Conservation (phyloP, 495 filamentous ascomycete genomes). For the Neurospora discreta region DNA sequence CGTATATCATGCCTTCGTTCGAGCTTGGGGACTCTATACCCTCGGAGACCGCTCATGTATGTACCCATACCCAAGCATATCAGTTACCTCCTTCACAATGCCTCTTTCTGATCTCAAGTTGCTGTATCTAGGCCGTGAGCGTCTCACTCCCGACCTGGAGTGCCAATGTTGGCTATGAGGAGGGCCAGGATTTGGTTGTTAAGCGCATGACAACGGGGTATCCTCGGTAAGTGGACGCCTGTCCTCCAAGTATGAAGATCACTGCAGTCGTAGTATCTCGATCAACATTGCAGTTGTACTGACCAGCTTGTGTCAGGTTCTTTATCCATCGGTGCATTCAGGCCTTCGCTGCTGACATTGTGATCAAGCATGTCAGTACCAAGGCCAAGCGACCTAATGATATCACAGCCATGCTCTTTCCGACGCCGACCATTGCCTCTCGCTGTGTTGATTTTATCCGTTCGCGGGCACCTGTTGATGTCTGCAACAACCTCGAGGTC, state of each 20-base stretch:
- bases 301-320: conserved; percentile 44
- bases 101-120: not conserved
- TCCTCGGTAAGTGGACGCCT: conserved; percentile 48
- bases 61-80: not conserved
- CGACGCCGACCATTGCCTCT: conserved; percentile 51
- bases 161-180: conserved; percentile 83
- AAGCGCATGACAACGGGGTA: conserved; percentile 83
- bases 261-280: not conserved
- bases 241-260: not conserved
- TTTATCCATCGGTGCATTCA: conserved; percentile 82
- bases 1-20: conserved; percentile 26
- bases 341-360: conserved; percentile 56
- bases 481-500: conserved; percentile 43
- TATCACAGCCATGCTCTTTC: conserved; percentile 60
- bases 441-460: conserved; percentile 64
- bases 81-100: conserved; percentile 14
- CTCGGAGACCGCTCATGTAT: conserved; percentile 48
- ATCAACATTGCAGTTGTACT: not conserved
- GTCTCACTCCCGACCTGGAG: conserved; percentile 93
- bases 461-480: conserved; percentile 38
- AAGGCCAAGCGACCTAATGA: conserved; percentile 33
- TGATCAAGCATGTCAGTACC: conserved; percentile 48
- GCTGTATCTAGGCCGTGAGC: conserved; percentile 65
- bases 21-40: conserved; percentile 48
- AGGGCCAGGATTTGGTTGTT: conserved; percentile 78